Conservation (phyloP, 805 yeast species). For the Helenozyma rhizophorensis region DNA sequence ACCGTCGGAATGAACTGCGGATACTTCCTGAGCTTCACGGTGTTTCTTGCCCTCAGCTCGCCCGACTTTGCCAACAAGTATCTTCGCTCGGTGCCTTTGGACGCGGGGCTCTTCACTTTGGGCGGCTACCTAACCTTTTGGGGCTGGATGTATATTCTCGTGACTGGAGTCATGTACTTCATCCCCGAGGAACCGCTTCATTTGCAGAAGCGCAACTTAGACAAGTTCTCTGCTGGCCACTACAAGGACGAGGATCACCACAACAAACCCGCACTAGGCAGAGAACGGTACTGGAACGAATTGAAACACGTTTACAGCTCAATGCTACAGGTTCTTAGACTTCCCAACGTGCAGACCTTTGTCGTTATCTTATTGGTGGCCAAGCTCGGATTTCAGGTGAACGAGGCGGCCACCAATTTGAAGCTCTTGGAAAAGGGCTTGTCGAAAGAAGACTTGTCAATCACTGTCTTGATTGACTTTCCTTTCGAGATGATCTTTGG, state of each 20-base stretch:
- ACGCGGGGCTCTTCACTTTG: constrained; percentile 64
- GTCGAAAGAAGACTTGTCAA: constrained; percentile 87
- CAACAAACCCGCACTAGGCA: constrained; percentile 6
- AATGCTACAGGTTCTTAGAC: constrained; percentile 64
- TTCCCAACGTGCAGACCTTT: constrained; percentile 69
- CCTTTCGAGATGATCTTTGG: constrained; percentile 96
- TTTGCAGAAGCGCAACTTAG: constrained; percentile 29
- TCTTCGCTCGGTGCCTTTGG: constrained; percentile 56
- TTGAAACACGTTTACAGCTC: constrained; percentile 55
- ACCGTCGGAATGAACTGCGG: constrained; percentile 94
- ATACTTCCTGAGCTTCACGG: constrained; percentile 86
- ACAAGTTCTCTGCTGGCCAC: constrained; percentile 24
- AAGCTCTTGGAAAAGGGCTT: constrained; percentile 88
- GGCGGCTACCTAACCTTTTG: constrained; percentile 74
- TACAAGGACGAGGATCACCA: constrained; percentile 27
- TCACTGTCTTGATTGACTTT: constrained; percentile 89
- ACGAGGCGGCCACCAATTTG: constrained; percentile 92
- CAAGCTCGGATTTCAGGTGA: constrained; percentile 91
- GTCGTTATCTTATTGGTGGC: constrained; percentile 72
- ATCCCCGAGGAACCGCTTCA: constrained; percentile 72
- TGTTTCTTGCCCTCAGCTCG: constrained; percentile 85
- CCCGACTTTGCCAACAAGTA: constrained; percentile 90
- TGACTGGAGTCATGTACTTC: constrained; percentile 57
- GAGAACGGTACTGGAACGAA: constrained; percentile 9
- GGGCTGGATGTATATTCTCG: constrained; percentile 66